Base-by-base conservation (phyloP, 1,284 basidiomycete genomes). In the Malassezia japonica region DNA sequence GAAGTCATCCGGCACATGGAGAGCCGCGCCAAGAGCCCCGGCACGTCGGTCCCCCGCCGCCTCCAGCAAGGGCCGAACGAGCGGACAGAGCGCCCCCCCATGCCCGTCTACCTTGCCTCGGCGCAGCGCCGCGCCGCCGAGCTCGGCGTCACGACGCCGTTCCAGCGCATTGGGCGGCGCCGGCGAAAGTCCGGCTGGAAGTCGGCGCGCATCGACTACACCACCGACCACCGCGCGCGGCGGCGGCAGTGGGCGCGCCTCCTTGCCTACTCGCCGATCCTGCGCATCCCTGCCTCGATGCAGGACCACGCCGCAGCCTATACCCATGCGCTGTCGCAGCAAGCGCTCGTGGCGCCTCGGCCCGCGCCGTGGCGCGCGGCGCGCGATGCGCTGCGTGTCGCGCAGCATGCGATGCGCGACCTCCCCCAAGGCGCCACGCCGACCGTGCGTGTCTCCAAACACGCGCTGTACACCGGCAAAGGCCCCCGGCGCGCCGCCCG, bases 221-320 rank as follows among this genome's bases (percentile, higher is more conserved):
- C 16, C 3, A 9, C 10, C n/a, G 13, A n/a, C 6, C 28, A 15
- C 1, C 50, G 50, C 23, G 50, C 45, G 3, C 39, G 33, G n/a
- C 50, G 50, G 18, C 50, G 50, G 2, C 20, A 33, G 20, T 53
- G 45, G 45, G 45, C 39, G 16, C 33, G 38, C 7, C 12, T 53
- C 2, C 33, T 53, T 13, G 37, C 50, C 4, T 18, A 36, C 6
- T 23, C 37, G 6, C 50, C 50, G n/a, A 18, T 28, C 8, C 38
- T 48, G 12, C 18, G 28, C 8, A 15, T 39, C n/a, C 3, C 20
- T 38, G n/a, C n/a, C n/a, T n/a, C n/a, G n/a, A n/a, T n/a, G n/a
- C n/a, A n/a, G n/a, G n/a, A n/a, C n/a, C n/a, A n/a, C n/a, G n/a
- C n/a, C n/a, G n/a, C n/a, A n/a, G 27, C 27, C 12, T 28, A 28